Evolutionary conservation across 768 basidiomycete genomes (phyloP), one percentile per base, ranked within the genome.

Genomic region (Jaapia argillacea): DNA sequence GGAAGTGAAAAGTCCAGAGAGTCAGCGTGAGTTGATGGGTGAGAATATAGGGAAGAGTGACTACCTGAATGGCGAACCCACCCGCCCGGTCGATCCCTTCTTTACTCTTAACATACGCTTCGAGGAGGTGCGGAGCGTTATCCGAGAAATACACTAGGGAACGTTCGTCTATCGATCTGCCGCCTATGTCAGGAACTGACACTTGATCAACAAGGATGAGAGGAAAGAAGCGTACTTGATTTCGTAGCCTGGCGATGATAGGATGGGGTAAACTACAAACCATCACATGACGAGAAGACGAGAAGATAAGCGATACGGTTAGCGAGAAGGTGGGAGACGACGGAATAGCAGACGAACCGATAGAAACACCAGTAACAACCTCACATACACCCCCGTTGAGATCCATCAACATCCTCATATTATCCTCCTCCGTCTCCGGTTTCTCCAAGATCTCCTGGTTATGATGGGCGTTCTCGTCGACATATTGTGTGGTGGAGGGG

Each of bases 61-160:
- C 38, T 49, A 89, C 90, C 71, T 97, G 94, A 31, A 91, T 79
- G 2, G 90, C 91, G 58, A 97, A 98, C 0, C 94, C 94, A 3
- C 94, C 94, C 0, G 94, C 93, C 16, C 90, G 74, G 54, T 91
- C 85, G 33, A 80, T 57, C 0, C 92, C 92, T 64, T 96, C 92
- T 4, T 81, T 85, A 43, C 73, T 83, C 26, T 89, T 79, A 16
- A 79, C 88, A 51, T 97, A 97, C 6, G 89, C 85, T 48, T 82
- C 54, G 6, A 92, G 59, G 18, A 86, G 46, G 12, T 75, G 63
- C 27, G 54, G 48, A 0, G 79, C 63, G 54, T 71, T 83, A 48
- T 88, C 80, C 1, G 71, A 67, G 55, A 90, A 89, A 54, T 87
- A 71, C 7, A 90, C 88, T 4, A 88, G 59, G 0, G 85, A 76